phyloP scores from a whole-genome alignment of 441 rosid genomes.

The Geranium incanum region DNA sequence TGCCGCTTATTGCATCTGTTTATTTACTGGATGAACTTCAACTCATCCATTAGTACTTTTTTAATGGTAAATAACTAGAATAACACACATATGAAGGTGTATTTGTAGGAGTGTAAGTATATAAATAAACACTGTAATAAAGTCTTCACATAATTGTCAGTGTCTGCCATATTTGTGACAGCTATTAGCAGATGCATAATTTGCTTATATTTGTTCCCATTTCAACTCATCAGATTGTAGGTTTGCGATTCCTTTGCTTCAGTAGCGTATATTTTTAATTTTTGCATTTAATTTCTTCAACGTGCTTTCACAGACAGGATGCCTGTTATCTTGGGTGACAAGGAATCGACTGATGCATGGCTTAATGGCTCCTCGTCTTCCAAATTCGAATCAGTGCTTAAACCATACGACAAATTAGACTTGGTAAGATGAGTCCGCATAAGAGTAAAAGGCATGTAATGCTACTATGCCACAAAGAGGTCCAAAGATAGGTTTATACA shows the following conservation, averaged over 20 bases:
- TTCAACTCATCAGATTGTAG: background rate
- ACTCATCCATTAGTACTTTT: too few species aligned
- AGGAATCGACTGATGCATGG: slow-evolving; percentile 60
- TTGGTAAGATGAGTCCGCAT: slow-evolving; percentile 43
- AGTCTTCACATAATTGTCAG: too few species aligned
- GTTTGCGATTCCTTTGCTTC: background rate
- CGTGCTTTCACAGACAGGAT: slow-evolving; percentile 51
- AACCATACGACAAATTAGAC: slow-evolving; percentile 61
- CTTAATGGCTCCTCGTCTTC: slow-evolving; percentile 40
- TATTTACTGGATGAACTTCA: too few species aligned
- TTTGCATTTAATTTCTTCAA: slow-evolving; percentile 9
- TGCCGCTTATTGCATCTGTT: background rate
- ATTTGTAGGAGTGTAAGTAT: too few species aligned
- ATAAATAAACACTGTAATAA: too few species aligned
- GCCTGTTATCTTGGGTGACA: slow-evolving; percentile 74
- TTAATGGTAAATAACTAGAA: too few species aligned
- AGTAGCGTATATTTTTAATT: background rate
- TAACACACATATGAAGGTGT: too few species aligned
- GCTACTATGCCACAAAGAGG: too few species aligned
- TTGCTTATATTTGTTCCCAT: background rate
- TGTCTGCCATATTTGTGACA: too few species aligned
- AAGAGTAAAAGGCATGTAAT: background rate
- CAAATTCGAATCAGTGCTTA: slow-evolving; percentile 40
- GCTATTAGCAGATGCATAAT: too few species aligned
- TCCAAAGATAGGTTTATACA: background rate